Evolutionary conservation across 2,329 filamentous ascomycete species (phyloP), one percentile per base, ranked within the genome.

Genomic region (Ramichloridium luteum): DNA sequence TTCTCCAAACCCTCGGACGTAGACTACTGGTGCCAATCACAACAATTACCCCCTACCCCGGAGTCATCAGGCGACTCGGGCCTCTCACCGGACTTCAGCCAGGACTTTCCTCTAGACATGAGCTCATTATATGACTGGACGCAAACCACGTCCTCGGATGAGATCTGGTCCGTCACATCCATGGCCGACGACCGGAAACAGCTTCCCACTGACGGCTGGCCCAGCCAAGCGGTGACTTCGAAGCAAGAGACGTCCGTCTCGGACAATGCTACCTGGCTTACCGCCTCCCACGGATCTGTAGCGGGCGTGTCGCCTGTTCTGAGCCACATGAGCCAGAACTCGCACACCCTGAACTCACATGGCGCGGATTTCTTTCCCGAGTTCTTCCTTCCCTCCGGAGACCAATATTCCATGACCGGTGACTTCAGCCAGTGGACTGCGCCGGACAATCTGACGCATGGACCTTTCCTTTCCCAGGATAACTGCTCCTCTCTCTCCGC

Each of bases 291-390:
- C 17, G 46, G 44, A 41, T 33, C 48, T 48, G 50, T 54, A 54
- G 49, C 38, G 39, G 49, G 46, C 32, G 42, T 51, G 48, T 53
- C 50, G 44, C 50, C 50, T 37, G 49, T 45, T 39, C 45, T 51
- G 47, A 53, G 51, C 44, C 41, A 53, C 40, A 45, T 48, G 40
- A 53, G 51, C 51, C 48, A 51, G 42, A 53, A 40, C 39, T 43
- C 46, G 41, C 50, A 47, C 34, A 47, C 41, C 38, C 44, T 52
- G 8, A 53, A 40, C 39, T 43, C 46, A 41, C 50, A 47, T 33
- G 46, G 40, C 38, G 43, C 51, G 8, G 38, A 43, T 27, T 41
- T 46, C 16, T 35, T 49, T 20, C 44, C 50, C 16, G 50, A 53
- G 34, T 23, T 23, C 8, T 23, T 8, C 20, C 5, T 23, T 23